These are phyloP conservation scores for Sarocladium brachiariae DNA, from an alignment of 2,329 filamentous ascomycete species.

Conservation along the genomic window DNA sequence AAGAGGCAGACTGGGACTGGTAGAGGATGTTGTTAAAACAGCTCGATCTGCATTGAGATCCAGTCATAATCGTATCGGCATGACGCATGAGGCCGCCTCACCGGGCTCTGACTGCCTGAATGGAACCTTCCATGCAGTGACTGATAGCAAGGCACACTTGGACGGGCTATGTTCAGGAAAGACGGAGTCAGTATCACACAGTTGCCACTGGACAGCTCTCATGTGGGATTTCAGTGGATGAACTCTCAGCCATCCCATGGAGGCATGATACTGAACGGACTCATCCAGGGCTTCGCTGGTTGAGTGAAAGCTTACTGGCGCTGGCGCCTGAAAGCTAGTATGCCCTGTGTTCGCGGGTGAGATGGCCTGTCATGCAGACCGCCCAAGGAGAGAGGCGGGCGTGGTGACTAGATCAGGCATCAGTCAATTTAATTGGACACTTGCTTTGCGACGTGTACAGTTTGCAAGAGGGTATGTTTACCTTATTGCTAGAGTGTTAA, in stretches of 20 bases:
- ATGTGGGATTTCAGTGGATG: background rate
- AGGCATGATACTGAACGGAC: background rate
- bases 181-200: background rate
- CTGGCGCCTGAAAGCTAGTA: no score
- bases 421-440: background rate
- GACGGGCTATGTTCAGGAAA: background rate
- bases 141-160: background rate
- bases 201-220: background rate
- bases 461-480: no score
- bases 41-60: no score
- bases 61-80: no score
- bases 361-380: background rate
- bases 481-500: no score
- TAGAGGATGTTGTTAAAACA: slow-evolving; percentile 9
- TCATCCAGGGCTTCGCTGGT: no score
- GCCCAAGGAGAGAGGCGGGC: no score
- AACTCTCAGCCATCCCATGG: background rate
- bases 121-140: no score
- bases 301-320: no score
- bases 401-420: slow-evolving; percentile 1
- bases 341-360: no score
- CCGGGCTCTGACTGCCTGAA: no score
- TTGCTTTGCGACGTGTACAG: background rate
- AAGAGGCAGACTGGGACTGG: slow-evolving; percentile 34
- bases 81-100: no score